Percentiles rank a stretch among this genome's conserved stretches.
These are phyloP conservation scores for Arthrobotrys sinensis DNA, from an alignment of 2,329 filamentous ascomycete species.

Conservation along the genomic window DNA sequence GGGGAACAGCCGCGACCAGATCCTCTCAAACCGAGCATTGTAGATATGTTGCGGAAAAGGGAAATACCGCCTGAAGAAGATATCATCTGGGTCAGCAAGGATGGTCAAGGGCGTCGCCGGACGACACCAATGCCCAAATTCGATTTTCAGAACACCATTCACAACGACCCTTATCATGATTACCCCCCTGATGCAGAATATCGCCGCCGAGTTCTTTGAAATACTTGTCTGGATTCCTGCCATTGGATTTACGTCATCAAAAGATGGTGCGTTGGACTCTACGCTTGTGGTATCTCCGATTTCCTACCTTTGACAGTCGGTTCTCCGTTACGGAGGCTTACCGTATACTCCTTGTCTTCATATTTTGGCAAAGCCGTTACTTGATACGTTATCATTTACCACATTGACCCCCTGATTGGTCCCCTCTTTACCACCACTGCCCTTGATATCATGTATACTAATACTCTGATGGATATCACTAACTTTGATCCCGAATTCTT, in stretches of 20 bases:
- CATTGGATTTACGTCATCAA: no score
- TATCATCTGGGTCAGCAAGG: conserved; percentile 8
- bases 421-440: neutral
- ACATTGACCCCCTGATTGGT: neutral
- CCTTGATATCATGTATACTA: neutral
- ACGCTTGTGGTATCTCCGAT: neutral
- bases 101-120: neutral
- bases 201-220: neutral
- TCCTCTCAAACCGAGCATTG: neutral
- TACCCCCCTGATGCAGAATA: neutral
- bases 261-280: neutral
- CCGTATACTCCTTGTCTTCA: no score
- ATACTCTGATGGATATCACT: neutral
- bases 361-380: no score
- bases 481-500: neutral
- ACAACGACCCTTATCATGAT: neutral
- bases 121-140: neutral
- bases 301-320: neutral
- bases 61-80: neutral
- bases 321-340: no score
- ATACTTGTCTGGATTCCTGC: neutral
- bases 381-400: neutral
- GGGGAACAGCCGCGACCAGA: neutral
- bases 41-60: neutral
- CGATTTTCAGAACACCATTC: neutral